A percentile compares a stretch with the other conserved stretches of the same genome.
These are phyloP conservation scores for Hypoxylon sp. DNA, from an alignment of 2,329 filamentous ascomycete genomes.

Conservation along the genomic window DNA sequence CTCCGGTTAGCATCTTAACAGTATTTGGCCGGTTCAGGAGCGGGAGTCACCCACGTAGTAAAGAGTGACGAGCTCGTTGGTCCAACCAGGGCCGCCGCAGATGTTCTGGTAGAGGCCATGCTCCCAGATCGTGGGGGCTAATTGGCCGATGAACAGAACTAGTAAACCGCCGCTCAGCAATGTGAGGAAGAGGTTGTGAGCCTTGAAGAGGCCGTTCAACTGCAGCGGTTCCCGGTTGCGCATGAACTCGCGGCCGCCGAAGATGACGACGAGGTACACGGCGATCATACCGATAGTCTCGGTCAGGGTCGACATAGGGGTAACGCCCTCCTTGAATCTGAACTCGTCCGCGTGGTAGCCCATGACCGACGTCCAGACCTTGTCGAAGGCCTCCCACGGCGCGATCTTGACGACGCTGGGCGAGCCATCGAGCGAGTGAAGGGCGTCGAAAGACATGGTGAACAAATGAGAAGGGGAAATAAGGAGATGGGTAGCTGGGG, in stretches of 20 bases:
- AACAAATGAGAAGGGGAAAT: constrained; percentile 13
- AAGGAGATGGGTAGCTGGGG: not conserved
- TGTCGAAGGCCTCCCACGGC: constrained; percentile 92
- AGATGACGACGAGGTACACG: constrained; percentile 89
- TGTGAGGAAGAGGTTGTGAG: constrained; percentile 95
- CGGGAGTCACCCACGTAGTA: constrained; percentile 78
- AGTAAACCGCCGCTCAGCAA: constrained; percentile 80
- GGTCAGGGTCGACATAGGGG: constrained; percentile 86
- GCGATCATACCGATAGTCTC: constrained; percentile 80
- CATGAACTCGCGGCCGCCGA: constrained; percentile 91
- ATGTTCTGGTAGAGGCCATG: constrained; percentile 87
- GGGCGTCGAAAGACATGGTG: constrained; percentile 32
- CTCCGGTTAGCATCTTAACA: constrained; percentile 24
- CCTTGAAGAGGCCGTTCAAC: constrained; percentile 86
- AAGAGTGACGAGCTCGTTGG: constrained; percentile 84
- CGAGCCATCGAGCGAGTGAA: constrained; percentile 15
- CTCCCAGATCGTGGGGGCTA: constrained; percentile 81
- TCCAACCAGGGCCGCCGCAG: constrained; percentile 83
- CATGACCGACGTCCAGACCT: constrained; percentile 74
- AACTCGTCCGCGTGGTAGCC: constrained; percentile 88
- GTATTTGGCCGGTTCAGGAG: not conserved
- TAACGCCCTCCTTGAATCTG: constrained; percentile 78
- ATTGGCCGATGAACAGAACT: constrained; percentile 86
- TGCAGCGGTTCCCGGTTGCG: constrained; percentile 84
- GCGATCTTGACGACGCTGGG: constrained; percentile 69